Base-by-base conservation (phyloP, 371 early-diverging fungal genomes). In the Dichotomocladium elegans region DNA sequence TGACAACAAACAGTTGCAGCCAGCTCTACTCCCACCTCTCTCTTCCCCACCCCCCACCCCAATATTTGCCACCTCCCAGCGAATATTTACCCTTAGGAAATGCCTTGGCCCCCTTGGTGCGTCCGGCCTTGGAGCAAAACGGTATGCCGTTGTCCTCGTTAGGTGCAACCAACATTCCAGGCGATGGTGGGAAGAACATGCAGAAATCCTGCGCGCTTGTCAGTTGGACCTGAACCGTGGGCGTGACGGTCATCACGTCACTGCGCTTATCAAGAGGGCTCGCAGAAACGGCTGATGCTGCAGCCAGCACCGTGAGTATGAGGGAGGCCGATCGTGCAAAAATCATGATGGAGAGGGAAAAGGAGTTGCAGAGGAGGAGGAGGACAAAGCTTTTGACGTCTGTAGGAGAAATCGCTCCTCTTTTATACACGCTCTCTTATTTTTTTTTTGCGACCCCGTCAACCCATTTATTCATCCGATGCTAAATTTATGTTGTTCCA, bases 101-200 rank as follows among this genome's bases (percentile, higher is more conserved):
- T 41, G 52, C 51, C 51, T 65, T 66, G n/a, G 81, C 72, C 3
- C 72, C 68, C 26, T 71, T 68, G 1, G 71, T 74, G 22, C 56
- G 47, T n/a, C 51, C 21, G 24, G 58, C 46, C 17, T 69, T 69
- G 26, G 64, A 66, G 59, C 83, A 80, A 68, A 80, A 82, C 1
- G 81, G 77, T 44, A 78, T 70, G 40, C 79, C 79, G 41, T 67
- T 68, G 27, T 73, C 57, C 56, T 80, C 81, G 55, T 79, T 68
- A 15, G 62, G 55, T 10, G 81, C 77, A 29, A 80, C 71, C 28
- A 68, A 73, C 7, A 79, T 67, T 49, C 83, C 83, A 22, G 81
- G 72, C 52, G 70, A 58, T 26, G 83, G 83, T 26, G 83, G 83
- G 25, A 82, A 63, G 65, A 82, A 82, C 41, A 82, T 59, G 60